phyloP scores from a whole-genome alignment of 2,329 filamentous ascomycete genomes.

The Cladosporium oxysporum region DNA sequence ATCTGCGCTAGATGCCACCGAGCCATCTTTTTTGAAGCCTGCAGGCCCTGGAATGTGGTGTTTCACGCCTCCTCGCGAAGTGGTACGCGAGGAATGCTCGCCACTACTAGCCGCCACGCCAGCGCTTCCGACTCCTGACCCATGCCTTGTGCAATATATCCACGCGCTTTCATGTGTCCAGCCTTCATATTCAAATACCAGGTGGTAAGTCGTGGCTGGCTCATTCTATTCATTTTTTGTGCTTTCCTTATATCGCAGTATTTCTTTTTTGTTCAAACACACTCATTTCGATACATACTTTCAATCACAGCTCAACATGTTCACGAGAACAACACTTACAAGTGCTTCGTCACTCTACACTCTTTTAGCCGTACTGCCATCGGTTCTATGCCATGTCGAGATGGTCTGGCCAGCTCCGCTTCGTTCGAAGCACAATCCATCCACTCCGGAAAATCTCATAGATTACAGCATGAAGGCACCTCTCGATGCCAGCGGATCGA shows the following conservation, averaged over 20 bases:
- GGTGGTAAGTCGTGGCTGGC: slow-evolving; percentile 16
- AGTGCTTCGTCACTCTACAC: slow-evolving; percentile 20
- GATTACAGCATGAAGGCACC: slow-evolving; percentile 75
- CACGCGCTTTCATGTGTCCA: slow-evolving; percentile 13
- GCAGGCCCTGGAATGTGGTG: slow-evolving; percentile 13
- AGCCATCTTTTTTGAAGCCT: background rate
- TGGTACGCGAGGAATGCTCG: slow-evolving; percentile 14
- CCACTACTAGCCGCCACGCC: background rate
- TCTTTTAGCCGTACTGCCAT: slow-evolving; percentile 25
- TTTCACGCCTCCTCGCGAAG: slow-evolving; percentile 6
- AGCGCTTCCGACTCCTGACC: slow-evolving; percentile 2
- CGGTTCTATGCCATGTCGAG: slow-evolving; percentile 52
- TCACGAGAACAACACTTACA: slow-evolving; percentile 20
- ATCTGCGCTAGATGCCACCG: background rate
- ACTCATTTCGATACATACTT: background rate
- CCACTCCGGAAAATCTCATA: slow-evolving; percentile 47
- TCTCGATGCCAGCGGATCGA: slow-evolving; percentile 58
- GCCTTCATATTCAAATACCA: slow-evolving; percentile 1
- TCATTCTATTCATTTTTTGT: background rate
- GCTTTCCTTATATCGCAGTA: background rate
- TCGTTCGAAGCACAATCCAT: slow-evolving; percentile 52
- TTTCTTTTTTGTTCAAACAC: background rate
- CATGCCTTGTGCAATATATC: slow-evolving; percentile 7
- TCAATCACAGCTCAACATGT: slow-evolving; percentile 21
- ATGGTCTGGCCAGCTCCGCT: slow-evolving; percentile 58